Evolutionary conservation across 805 yeast species (phyloP).

Genomic region (Cyberlindnera japonica): DNA sequence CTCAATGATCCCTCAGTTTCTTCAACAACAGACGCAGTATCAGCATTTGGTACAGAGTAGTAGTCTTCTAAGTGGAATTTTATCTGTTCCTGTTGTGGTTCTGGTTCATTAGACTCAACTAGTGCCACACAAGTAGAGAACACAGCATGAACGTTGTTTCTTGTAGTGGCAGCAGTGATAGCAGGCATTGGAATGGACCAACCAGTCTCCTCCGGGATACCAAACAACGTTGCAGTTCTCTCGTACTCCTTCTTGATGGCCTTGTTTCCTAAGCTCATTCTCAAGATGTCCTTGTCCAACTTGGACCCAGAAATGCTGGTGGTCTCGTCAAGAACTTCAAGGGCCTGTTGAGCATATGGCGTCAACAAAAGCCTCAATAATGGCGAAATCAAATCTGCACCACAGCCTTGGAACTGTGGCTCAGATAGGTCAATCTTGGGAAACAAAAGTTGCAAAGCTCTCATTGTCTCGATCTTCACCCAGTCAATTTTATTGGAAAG

Average conservation of each 20-base stretch:
- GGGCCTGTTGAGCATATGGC: conserved; percentile 82
- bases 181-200: conserved; percentile 98
- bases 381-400: conserved; percentile 94
- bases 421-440: conserved; percentile 73
- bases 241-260: conserved; percentile 78
- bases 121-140: conserved; percentile 70
- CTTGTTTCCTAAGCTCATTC: conserved; percentile 86
- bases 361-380: conserved; percentile 73
- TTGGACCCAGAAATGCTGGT: conserved; percentile 84
- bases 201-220: conserved; percentile 92
- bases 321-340: conserved; percentile 86
- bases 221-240: conserved; percentile 84
- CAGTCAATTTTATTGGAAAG: conserved; percentile 72
- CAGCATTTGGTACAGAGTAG: conserved; percentile 33
- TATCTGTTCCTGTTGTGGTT: conserved; percentile 33
- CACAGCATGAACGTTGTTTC: conserved; percentile 94
- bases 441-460: conserved; percentile 65
- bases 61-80: conserved; percentile 60
- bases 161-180: conserved; percentile 78
- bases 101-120: conserved; percentile 27
- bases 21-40: conserved; percentile 49
- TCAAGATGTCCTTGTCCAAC: conserved; percentile 83
- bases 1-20: conserved; percentile 73
- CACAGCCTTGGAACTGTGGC: conserved; percentile 81
- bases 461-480: conserved; percentile 80